Conservation (phyloP, 2,329 filamentous ascomycete species). For the Verticillium nubilum region DNA sequence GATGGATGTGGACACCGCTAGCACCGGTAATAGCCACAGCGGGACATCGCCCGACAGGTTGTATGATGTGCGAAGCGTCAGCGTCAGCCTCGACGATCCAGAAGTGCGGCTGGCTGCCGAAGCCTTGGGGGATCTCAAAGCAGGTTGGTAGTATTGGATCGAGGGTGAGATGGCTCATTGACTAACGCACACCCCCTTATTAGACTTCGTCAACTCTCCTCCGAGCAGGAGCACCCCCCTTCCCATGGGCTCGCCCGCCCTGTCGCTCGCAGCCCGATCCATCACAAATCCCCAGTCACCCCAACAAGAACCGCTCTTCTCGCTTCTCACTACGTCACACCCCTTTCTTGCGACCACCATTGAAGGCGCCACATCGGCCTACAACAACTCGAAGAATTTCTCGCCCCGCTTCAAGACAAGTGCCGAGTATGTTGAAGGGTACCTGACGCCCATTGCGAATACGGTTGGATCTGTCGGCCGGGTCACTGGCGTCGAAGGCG, state of each 20-base stretch:
- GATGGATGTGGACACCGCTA: conserved; percentile 42
- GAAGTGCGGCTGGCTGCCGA: conserved; percentile 68
- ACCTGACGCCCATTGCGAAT: conserved; percentile 78
- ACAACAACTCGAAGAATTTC: conserved; percentile 83
- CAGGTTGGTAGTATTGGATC: conserved; percentile 47
- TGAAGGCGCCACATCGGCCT: conserved; percentile 77
- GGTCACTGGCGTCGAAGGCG: conserved; percentile 81
- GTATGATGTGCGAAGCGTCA: conserved; percentile 38
- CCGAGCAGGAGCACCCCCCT: conserved; percentile 37
- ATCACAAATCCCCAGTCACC: conserved; percentile 32
- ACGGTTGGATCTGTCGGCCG: conserved; percentile 80
- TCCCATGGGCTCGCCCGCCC: conserved; percentile 28
- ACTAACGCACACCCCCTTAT: background rate
- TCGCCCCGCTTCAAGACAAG: conserved; percentile 85
- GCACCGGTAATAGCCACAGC: conserved; percentile 30
- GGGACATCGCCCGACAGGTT: conserved; percentile 41
- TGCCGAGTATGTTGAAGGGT: conserved; percentile 85
- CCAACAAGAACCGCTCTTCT: conserved; percentile 73
- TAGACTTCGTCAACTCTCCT: conserved; percentile 64
- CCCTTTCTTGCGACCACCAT: conserved; percentile 82
- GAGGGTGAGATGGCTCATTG: conserved; percentile 1
- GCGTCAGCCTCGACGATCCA: conserved; percentile 58
- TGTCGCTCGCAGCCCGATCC: conserved; percentile 25
- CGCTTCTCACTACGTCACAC: conserved; percentile 82
- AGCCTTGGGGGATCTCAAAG: conserved; percentile 67